phyloP scores from a whole-genome alignment of 345 rosid species.

The Populus deltoides region DNA sequence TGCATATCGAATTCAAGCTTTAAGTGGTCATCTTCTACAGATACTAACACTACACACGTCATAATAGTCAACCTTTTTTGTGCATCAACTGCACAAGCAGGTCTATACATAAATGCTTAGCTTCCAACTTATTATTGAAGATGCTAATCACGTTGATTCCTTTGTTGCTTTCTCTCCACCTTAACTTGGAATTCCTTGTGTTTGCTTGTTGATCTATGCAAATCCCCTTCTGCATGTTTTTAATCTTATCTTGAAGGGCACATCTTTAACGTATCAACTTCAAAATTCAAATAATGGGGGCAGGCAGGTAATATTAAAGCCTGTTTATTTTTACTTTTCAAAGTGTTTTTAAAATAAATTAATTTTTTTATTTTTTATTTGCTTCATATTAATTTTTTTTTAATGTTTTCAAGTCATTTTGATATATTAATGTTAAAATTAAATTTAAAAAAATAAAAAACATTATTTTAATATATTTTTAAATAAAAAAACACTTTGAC shows the following conservation, averaged over 20 bases:
- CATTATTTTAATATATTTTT: no score
- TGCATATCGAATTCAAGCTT: not conserved
- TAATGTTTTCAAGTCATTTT: no score
- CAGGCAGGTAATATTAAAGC: not conserved
- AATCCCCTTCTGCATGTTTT: slow-evolving; percentile 9
- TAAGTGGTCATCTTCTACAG: not conserved
- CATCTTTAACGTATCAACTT: slow-evolving; percentile 21
- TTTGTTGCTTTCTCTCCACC: slow-evolving; percentile 30
- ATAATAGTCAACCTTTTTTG: not conserved
- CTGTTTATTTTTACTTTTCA: no score
- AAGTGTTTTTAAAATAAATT: no score
- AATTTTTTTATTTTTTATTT: no score
- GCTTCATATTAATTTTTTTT: no score
- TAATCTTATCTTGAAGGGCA: slow-evolving; percentile 21
- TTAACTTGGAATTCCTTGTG: slow-evolving; percentile 16
- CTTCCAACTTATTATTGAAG: slow-evolving; percentile 24
- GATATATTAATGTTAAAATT: no score
- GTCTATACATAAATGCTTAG: slow-evolving; percentile 15
- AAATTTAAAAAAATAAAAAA: no score
- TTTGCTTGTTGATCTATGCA: slow-evolving; percentile 8
- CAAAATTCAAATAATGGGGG: slow-evolving; percentile 3
- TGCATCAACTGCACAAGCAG: not conserved
- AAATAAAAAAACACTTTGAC: fast-evolving
- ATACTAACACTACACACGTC: not conserved
- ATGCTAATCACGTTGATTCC: slow-evolving; percentile 30